phyloP scores from a whole-genome alignment of 331 rosid species.

The Quercus phellos region DNA sequence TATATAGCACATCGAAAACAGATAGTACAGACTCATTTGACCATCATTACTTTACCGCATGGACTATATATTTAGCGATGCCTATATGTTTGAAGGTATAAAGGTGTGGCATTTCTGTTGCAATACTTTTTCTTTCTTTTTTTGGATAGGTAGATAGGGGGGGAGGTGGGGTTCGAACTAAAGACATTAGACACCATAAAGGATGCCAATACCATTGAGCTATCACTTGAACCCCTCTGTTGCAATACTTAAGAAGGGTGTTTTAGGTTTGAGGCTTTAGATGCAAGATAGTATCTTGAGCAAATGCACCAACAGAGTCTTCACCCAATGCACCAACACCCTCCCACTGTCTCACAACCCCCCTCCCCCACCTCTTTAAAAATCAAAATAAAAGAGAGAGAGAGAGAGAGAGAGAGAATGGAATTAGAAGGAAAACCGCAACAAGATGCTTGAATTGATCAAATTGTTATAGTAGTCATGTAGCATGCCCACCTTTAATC shows the following conservation, averaged over 20 bases:
- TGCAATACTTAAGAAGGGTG: neutral
- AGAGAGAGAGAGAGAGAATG: neutral
- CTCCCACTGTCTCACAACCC: no score
- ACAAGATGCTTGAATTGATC: neutral
- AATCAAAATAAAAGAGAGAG: neutral
- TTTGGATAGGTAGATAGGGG: no score
- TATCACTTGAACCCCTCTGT: neutral
- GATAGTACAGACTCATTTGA: neutral
- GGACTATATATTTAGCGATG: neutral
- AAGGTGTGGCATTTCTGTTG: no score
- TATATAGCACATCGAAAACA: no score
- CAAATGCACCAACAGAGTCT: neutral
- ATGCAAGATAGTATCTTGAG: neutral
- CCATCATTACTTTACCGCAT: neutral
- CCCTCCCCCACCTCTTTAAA: no score
- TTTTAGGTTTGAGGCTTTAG: neutral
- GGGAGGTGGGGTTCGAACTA: no score
- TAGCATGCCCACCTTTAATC: conserved; percentile 8
- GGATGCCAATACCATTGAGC: no score
- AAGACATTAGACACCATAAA: no score
- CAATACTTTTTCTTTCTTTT: neutral
- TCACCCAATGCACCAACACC: neutral
- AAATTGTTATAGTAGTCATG: neutral
- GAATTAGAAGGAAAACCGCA: neutral
- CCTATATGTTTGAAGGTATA: neutral